Conservation (phyloP, 2,329 filamentous ascomycete genomes). For the Rachicladosporium sp. region DNA sequence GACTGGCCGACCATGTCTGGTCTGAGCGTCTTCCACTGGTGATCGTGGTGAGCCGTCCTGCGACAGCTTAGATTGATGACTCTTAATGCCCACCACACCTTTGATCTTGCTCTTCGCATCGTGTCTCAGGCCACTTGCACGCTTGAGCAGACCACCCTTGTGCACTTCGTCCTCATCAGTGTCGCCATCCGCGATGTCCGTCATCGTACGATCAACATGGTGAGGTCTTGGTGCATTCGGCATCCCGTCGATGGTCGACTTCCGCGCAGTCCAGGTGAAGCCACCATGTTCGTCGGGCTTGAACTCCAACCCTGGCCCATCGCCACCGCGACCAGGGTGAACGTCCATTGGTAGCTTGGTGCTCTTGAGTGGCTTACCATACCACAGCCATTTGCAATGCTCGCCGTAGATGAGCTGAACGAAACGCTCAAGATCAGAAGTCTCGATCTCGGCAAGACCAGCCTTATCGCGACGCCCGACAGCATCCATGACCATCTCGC, state of each 20-base stretch:
- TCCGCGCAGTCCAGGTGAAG: constrained; percentile 35
- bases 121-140: constrained; percentile 63
- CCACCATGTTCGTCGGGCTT: constrained; percentile 44
- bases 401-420: constrained; percentile 67
- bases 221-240: constrained; percentile 9
- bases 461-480: constrained; percentile 73
- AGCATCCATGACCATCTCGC: constrained; percentile 92
- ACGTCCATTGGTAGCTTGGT: constrained; percentile 10
- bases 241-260: constrained; percentile 39
- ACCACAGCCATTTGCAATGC: constrained; percentile 89
- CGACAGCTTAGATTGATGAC: constrained; percentile 28
- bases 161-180: constrained; percentile 21
- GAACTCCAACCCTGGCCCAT: constrained; percentile 32
- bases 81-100: constrained; percentile 57
- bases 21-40: constrained; percentile 16
- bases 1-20: too few species aligned
- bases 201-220: constrained; percentile 13
- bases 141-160: constrained; percentile 54
- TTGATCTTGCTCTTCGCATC: constrained; percentile 78
- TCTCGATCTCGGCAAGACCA: constrained; percentile 86
- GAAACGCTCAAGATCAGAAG: constrained; percentile 75
- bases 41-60: constrained; percentile 12
- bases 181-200: constrained; percentile 17
- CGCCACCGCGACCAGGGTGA: constrained; percentile 8
- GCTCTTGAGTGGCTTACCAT: constrained; percentile 69